Percentiles rank a stretch among this genome's conserved stretches.
These are phyloP conservation scores for Microdochium paspali DNA, from an alignment of 2,329 filamentous ascomycete species.

Conservation along the genomic window DNA sequence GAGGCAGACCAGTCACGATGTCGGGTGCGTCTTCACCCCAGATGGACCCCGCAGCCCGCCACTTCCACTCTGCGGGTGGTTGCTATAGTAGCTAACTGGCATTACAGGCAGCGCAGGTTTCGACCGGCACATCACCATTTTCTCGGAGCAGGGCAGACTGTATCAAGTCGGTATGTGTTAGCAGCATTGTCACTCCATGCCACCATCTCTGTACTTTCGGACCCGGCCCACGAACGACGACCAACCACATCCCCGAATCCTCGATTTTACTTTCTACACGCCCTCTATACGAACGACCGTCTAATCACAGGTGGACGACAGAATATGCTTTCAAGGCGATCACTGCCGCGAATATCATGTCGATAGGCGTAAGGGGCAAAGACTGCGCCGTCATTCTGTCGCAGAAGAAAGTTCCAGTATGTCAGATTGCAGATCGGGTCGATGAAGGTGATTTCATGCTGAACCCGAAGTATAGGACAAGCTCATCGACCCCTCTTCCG, in stretches of 20 bases:
- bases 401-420: conserved; percentile 98
- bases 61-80: conserved; percentile 6
- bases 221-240: background rate
- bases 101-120: conserved; percentile 71
- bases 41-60: conserved; percentile 2
- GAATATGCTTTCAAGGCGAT: conserved; percentile 99
- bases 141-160: conserved; percentile 94
- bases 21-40: background rate
- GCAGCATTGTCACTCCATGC: background rate
- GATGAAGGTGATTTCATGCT: conserved; percentile 12
- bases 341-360: conserved; percentile 98
- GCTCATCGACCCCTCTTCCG: conserved; percentile 93
- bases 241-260: conserved; percentile 1
- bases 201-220: background rate
- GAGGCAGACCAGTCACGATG: background rate
- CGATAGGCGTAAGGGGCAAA: conserved; percentile 91
- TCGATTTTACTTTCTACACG: no score
- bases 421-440: conserved; percentile 27
- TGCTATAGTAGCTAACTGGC: conserved; percentile 13
- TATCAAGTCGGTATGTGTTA: conserved; percentile 92
- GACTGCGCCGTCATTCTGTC: conserved; percentile 94
- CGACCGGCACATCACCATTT: conserved; percentile 99
- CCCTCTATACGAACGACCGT: background rate
- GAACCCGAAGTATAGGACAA: conserved; percentile 63
- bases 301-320: conserved; percentile 24